These are phyloP conservation scores for Leavenworthia alabamica DNA, from an alignment of 345 rosid genomes.

Conservation along the genomic window DNA sequence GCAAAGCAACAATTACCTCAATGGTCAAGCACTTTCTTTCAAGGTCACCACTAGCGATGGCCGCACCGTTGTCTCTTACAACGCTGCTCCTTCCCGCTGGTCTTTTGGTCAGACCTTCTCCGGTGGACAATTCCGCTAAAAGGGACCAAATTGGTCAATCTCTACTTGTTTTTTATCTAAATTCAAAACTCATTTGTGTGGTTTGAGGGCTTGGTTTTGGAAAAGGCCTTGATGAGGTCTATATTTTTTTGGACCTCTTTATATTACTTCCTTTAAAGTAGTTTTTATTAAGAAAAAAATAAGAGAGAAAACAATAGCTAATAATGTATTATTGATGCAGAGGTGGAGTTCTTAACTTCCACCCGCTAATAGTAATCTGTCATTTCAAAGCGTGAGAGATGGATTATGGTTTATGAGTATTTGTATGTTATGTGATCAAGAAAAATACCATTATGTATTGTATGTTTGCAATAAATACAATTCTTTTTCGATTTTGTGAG, in stretches of 20 bases:
- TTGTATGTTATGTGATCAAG: neutral
- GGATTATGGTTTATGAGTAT: neutral
- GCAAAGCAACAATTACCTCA: slow-evolving; percentile 47
- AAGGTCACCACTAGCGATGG: slow-evolving; percentile 48
- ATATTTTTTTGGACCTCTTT: slow-evolving; percentile 12
- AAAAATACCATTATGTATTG: neutral
- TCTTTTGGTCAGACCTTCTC: slow-evolving; percentile 48
- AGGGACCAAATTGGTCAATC: neutral
- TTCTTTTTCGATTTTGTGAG: neutral
- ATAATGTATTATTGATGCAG: slow-evolving; percentile 18
- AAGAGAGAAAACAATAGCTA: neutral
- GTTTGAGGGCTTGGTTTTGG: slow-evolving; percentile 28
- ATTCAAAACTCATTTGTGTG: slow-evolving; percentile 8
- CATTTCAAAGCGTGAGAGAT: neutral
- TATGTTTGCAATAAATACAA: slow-evolving; percentile 10
- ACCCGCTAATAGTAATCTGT: slow-evolving; percentile 22
- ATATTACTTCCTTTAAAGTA: slow-evolving; percentile 7
- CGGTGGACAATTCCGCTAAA: slow-evolving; percentile 35
- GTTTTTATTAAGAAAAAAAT: slow-evolving; percentile 1
- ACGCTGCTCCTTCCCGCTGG: slow-evolving; percentile 44
- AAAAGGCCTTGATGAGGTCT: slow-evolving; percentile 24
- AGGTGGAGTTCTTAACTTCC: slow-evolving; percentile 29
- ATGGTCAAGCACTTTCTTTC: slow-evolving; percentile 50
- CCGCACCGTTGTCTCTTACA: slow-evolving; percentile 34
- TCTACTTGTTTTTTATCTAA: neutral